Evolutionary conservation across 1,284 basidiomycete species (phyloP), one percentile per base, ranked within the genome.

Genomic region (Austroboletus olivaceoglutinosus): DNA sequence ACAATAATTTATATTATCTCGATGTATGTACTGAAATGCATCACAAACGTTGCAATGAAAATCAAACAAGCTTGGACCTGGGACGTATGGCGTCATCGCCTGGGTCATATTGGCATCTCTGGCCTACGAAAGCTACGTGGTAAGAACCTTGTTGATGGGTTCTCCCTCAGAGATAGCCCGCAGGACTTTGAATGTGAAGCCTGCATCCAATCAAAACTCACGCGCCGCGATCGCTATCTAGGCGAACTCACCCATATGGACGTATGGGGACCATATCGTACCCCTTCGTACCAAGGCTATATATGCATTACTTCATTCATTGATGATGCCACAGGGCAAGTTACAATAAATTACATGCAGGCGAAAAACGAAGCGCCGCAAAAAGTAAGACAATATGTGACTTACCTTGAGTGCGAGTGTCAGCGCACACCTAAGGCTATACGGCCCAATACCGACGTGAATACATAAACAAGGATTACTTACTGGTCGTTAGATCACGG

Each of bases 241-340:
- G 23, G 44, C 2, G 45, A 46, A 6, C 27, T 46, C 3, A 39
- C 29, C 6, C 45, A 46, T 16, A 22, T 18, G 3, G 36, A 46
- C 10, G 8, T 46, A 2, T 55, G 43, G 51, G 51, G 51, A 19
- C 51, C 47, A 3, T 43, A 38, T 5, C 27, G 13, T 2, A 12
- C 33, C 7, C 18, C 16, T 2, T 27, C 43, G 3, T 4, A 41
- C 1, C 7, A 22, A 4, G 42, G 43, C 5, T 23, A 43, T 6
- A 23, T 34, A 12, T 54, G 51, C 18, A 45, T 40, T 18, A 36
- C 51, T 10, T 48, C 38, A n/a, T 48, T 54, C 5, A 40, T 44
- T 1, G 45, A 54, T 16, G 30, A 54, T 22, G 23, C 16, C 8
- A 40, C 29, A 8, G 5, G 45, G 15, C 19, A 9, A 22, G 5